These are phyloP conservation scores for Salisapilia sapeloensis DNA, from an alignment of 352 stramenopile genomes.

Conservation along the genomic window DNA sequence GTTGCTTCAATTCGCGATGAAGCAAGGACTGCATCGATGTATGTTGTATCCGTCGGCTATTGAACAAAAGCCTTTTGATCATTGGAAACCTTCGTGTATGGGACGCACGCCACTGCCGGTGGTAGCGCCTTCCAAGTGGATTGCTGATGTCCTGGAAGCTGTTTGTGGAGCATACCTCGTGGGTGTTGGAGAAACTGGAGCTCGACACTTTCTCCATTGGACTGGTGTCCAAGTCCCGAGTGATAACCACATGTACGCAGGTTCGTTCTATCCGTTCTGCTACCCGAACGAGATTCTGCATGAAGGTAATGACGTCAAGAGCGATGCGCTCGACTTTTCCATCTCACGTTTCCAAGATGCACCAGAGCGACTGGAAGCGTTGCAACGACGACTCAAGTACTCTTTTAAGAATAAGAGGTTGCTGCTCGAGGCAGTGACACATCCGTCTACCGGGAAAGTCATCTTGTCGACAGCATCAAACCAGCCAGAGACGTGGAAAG, in stretches of 20 bases:
- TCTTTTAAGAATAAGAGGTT: slow-evolving; percentile 62
- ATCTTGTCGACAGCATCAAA: slow-evolving; percentile 10
- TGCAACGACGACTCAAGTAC: slow-evolving; percentile 72
- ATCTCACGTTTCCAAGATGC: slow-evolving; percentile 41
- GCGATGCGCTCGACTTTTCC: slow-evolving; percentile 15
- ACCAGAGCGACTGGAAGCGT: slow-evolving; percentile 19
- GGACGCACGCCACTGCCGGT: slow-evolving; percentile 54
- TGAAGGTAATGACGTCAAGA: slow-evolving; percentile 7
- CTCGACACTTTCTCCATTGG: slow-evolving; percentile 59
- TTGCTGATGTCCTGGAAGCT: slow-evolving; percentile 70
- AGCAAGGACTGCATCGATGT: slow-evolving; percentile 42
- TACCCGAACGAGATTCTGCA: slow-evolving; percentile 40
- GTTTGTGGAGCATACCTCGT: slow-evolving; percentile 69
- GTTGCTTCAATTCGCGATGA: slow-evolving; percentile 53
- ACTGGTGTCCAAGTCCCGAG: slow-evolving; percentile 47
- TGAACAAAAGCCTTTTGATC: slow-evolving; percentile 69
- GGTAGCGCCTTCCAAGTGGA: slow-evolving; percentile 66
- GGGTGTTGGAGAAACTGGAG: slow-evolving; percentile 47
- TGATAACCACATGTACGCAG: slow-evolving; percentile 17
- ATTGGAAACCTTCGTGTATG: slow-evolving; percentile 81
- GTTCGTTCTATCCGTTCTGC: slow-evolving; percentile 46
- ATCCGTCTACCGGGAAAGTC: slow-evolving; percentile 52
- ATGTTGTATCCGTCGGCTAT: slow-evolving; percentile 65
- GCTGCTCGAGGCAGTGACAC: slow-evolving; percentile 60
- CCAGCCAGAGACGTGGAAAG: slow-evolving; percentile 17